These are phyloP conservation scores for Starmera amethionina DNA, from an alignment of 805 yeast species.

Conservation along the genomic window DNA sequence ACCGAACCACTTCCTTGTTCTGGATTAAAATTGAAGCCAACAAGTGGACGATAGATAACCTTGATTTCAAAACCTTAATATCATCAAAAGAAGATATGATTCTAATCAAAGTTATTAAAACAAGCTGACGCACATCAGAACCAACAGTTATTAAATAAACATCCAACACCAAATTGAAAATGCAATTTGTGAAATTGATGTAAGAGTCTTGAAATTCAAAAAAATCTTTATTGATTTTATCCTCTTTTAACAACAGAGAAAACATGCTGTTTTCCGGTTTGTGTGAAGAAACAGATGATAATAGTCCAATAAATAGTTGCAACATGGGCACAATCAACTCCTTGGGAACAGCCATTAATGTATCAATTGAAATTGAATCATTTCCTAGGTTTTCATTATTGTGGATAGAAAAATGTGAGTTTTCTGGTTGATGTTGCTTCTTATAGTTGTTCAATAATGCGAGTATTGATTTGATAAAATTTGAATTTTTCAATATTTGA, in stretches of 20 bases:
- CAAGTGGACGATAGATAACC: conserved; percentile 33
- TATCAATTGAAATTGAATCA: conserved; percentile 43
- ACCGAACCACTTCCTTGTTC: conserved; percentile 25
- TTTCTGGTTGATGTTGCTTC: conserved; percentile 14
- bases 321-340: conserved; percentile 48
- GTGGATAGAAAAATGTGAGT: background rate
- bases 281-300: conserved; percentile 36
- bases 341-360: conserved; percentile 65
- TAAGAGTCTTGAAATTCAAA: conserved; percentile 17
- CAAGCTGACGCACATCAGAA: conserved; percentile 47
- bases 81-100: conserved; percentile 32
- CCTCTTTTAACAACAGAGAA: conserved; percentile 1
- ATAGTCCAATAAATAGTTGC: conserved; percentile 41
- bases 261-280: background rate
- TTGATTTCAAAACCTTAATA: conserved; percentile 21
- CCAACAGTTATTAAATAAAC: conserved; percentile 70
- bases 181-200: conserved; percentile 29
- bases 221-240: conserved; percentile 13
- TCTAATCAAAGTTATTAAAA: conserved; percentile 43
- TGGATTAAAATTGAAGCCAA: conserved; percentile 57
- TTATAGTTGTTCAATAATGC: conserved; percentile 43
- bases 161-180: conserved; percentile 46
- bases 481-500: conserved; percentile 35
- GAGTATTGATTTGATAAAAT: conserved; percentile 36
- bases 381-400: conserved; percentile 6